Evolutionary conservation across 768 basidiomycete genomes (phyloP).

Genomic region (Leucogyrophana mollusca): DNA sequence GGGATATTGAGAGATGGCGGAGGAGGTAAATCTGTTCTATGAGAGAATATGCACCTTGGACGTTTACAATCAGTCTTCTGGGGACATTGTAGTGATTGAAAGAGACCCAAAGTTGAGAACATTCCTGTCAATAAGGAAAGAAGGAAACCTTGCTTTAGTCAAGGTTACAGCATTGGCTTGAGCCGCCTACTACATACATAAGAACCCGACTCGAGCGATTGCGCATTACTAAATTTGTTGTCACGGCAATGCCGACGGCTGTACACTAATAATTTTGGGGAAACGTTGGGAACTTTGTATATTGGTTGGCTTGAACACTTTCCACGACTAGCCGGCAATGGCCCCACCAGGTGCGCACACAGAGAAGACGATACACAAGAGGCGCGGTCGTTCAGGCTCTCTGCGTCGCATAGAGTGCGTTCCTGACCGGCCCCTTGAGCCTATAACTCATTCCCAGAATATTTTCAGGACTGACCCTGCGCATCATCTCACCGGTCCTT

Average conservation of each 20-base stretch:
- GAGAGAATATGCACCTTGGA: slow-evolving; percentile 65
- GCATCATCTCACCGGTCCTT: slow-evolving; percentile 63
- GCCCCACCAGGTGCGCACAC: neutral
- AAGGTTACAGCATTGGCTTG: no score
- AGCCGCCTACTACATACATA: no score
- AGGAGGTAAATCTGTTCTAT: slow-evolving; percentile 38
- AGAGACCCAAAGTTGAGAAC: slow-evolving; percentile 64
- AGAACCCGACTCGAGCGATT: no score
- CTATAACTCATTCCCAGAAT: slow-evolving; percentile 1
- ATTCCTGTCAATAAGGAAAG: slow-evolving; percentile 32
- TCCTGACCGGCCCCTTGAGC: neutral
- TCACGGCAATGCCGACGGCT: no score
- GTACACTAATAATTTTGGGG: no score
- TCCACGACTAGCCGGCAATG: slow-evolving; percentile 3
- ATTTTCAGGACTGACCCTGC: slow-evolving; percentile 47
- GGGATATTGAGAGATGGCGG: slow-evolving; percentile 39
- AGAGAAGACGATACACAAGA: slow-evolving; percentile 6
- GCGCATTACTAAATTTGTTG: no score
- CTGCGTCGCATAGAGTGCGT: slow-evolving; percentile 28
- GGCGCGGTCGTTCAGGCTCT: slow-evolving; percentile 6
- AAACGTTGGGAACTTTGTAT: no score
- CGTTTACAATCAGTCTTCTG: slow-evolving; percentile 46
- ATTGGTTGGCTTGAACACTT: neutral
- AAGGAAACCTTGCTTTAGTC: neutral
- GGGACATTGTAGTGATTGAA: slow-evolving; percentile 62